Conservation (phyloP, 192 early-diverging fungal genomes). For the Podila epigama region DNA sequence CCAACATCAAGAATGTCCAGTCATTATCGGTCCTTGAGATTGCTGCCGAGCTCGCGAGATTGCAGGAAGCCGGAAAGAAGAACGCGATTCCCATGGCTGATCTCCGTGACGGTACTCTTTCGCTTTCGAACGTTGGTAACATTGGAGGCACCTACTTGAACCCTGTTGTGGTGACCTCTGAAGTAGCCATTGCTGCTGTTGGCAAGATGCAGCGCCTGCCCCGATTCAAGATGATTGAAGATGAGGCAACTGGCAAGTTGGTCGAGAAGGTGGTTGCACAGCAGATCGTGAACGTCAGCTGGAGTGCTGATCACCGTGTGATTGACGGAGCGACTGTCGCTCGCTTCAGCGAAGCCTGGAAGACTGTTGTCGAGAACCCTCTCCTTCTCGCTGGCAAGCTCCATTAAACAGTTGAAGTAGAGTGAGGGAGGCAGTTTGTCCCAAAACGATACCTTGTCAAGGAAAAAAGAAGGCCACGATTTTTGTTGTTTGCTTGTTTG, state of each 20-base stretch:
- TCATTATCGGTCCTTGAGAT: conserved; percentile 88
- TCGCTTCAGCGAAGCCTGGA: conserved; percentile 87
- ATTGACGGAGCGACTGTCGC: conserved; percentile 97
- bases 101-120: conserved; percentile 85
- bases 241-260: conserved; percentile 54
- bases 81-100: conserved; percentile 71
- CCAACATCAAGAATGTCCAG: conserved; percentile 94
- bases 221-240: conserved; percentile 71
- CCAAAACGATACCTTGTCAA: too few species aligned
- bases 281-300: conserved; percentile 82
- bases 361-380: conserved; percentile 86
- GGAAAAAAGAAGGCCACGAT: neutral
- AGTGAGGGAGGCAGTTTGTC: too few species aligned
- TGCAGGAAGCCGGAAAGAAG: conserved; percentile 69
- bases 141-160: conserved; percentile 91
- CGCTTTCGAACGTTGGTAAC: conserved; percentile 94
- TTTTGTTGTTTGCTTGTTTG: too few species aligned
- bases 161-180: conserved; percentile 87
- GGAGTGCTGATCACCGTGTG: conserved; percentile 95
- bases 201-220: conserved; percentile 87
- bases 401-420: conserved; percentile 38
- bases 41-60: conserved; percentile 80
- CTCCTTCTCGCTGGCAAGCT: conserved; percentile 74
- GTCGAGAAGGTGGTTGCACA: conserved; percentile 77
- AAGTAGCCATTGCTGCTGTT: conserved; percentile 91